Evolutionary conservation across 768 basidiomycete genomes (phyloP).

Genomic region (Tulasnella sp.): DNA sequence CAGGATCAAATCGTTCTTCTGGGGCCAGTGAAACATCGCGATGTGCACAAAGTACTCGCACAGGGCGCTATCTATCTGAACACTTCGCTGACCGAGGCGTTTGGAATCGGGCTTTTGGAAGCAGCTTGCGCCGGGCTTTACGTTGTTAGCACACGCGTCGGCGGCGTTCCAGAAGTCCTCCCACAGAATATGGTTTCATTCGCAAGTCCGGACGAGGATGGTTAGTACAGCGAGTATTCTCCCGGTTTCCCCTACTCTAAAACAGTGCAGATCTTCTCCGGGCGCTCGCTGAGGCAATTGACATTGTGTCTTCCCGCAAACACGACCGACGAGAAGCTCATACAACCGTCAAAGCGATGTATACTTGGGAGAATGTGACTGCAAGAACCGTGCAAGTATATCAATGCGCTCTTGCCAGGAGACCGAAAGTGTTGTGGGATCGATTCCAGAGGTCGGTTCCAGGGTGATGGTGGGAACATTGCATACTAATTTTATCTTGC

Average conservation of each 20-base stretch:
- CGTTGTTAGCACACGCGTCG: slow-evolving; percentile 89
- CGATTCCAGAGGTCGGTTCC: slow-evolving; percentile 64
- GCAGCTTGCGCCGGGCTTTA: slow-evolving; percentile 93
- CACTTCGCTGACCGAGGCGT: slow-evolving; percentile 92
- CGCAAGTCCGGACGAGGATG: slow-evolving; percentile 89
- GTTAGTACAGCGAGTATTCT: slow-evolving; percentile 43
- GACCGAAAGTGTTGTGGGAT: slow-evolving; percentile 67
- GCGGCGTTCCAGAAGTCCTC: slow-evolving; percentile 92
- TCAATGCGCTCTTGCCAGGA: slow-evolving; percentile 54
- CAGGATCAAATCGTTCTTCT: slow-evolving; percentile 91
- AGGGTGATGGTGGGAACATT: neutral
- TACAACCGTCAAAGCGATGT: slow-evolving; percentile 72
- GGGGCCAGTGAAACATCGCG: slow-evolving; percentile 71
- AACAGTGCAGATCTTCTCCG: slow-evolving; percentile 65
- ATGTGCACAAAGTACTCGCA: slow-evolving; percentile 81
- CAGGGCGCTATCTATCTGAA: slow-evolving; percentile 91
- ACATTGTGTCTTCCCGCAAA: slow-evolving; percentile 56
- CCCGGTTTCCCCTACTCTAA: neutral
- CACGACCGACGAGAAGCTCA: slow-evolving; percentile 78
- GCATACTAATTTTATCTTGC: neutral
- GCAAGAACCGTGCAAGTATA: slow-evolving; percentile 83
- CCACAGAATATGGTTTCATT: slow-evolving; percentile 95
- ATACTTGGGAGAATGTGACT: slow-evolving; percentile 80
- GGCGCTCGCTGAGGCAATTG: slow-evolving; percentile 76
- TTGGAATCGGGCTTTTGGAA: slow-evolving; percentile 96